These are phyloP conservation scores for Pyronema omphalodes DNA, from an alignment of 495 filamentous ascomycete species.

Conservation along the genomic window DNA sequence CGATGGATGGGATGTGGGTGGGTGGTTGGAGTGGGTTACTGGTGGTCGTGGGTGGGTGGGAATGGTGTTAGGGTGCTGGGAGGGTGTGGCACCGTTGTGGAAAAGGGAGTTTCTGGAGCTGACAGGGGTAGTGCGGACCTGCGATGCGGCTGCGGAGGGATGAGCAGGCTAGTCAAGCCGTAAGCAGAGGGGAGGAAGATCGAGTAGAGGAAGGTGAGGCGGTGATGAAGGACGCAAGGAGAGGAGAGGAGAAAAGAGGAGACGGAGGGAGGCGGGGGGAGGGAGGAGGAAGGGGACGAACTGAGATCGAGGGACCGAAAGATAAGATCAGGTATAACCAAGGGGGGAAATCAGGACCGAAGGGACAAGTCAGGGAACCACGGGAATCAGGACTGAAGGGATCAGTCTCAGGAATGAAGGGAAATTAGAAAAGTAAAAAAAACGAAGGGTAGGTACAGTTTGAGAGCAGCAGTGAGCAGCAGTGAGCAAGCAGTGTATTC, in stretches of 20 bases:
- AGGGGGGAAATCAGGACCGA: too few relatives aligned
- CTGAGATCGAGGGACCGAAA: slow-evolving; percentile 24
- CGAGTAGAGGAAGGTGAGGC: not conserved
- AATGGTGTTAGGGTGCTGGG: not conserved
- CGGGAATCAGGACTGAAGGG: too few relatives aligned
- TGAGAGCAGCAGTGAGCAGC: too few relatives aligned
- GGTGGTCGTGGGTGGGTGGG: not conserved
- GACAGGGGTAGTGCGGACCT: not conserved
- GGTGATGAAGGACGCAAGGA: not conserved
- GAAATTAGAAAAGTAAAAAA: too few relatives aligned
- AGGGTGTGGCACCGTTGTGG: not conserved
- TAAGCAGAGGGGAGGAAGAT: not conserved
- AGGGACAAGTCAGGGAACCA: too few relatives aligned
- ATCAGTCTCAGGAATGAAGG: too few relatives aligned
- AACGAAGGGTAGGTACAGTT: too few relatives aligned
- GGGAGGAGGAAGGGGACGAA: not conserved
- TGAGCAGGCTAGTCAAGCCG: too few relatives aligned
- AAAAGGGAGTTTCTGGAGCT: not conserved
- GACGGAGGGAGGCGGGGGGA: not conserved
- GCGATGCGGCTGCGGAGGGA: too few relatives aligned
- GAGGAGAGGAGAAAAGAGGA: not conserved
- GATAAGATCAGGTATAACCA: slow-evolving; percentile 10
- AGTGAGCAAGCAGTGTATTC: too few relatives aligned
- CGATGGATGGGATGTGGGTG: not conserved
- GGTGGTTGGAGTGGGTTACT: not conserved